Base-by-base conservation (phyloP, 2,329 filamentous ascomycete species). In the Botrytis porri region DNA sequence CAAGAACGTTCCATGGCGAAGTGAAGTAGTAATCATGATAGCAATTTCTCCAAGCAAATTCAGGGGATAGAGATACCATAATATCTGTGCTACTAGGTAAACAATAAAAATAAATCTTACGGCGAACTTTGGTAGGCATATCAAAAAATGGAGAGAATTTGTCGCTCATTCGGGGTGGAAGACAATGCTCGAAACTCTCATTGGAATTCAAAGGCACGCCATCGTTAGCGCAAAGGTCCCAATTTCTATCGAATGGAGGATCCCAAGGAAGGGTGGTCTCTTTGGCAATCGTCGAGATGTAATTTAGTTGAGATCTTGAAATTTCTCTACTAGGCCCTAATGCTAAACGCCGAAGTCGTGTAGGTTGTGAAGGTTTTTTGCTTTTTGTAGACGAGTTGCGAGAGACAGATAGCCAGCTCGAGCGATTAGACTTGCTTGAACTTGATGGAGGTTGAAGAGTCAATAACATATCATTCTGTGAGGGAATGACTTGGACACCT, bases 71-170 rank as follows among this genome's bases (percentile, higher is more conserved):
- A 4, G 70, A 73, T n/a, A 81, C 75, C 48, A 75, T 78, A 22
- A 75, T 74, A 18, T 48, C 6, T n/a, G 77, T 76, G 2, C 22
- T 60, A 1, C 69, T 29, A 10, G 76, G 74, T 41, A 81, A 79
- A 67, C 77, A 77, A 54, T 76, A 75, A 29, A 64, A 60, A 66
- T 79, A 81, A n/a, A 81, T 79, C 48, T 70, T 70, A 35, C 73
- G 73, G 48, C 78, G 76, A 51, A 80, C n/a, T 6, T 45, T 61
- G 1, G 69, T 29, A 5, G 76, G 76, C 4, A 81, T 60, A 5
- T 39, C 57, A 43, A 76, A 78, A 3, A 80, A 70, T 39, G 64
- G 54, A 32, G 73, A 66, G 37, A 32, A 43, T 29, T 41, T 41
- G 18, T 45, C 22, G 16, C 37, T 14, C 29, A 20, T 22, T 43